Conservation (phyloP, 1,284 basidiomycete species). For the Retiboletus flavoniger region DNA sequence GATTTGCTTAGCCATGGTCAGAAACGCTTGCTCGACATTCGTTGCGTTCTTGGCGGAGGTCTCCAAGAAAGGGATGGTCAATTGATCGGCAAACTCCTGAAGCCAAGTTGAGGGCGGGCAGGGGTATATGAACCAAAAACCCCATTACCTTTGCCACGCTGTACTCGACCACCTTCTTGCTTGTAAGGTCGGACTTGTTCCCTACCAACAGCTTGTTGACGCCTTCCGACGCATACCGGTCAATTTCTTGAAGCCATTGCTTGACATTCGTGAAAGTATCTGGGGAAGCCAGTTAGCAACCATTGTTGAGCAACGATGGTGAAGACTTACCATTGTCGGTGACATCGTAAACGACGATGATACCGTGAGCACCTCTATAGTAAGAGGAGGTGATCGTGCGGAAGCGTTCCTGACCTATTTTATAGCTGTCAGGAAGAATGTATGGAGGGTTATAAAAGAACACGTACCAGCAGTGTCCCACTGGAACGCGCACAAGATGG, state of each 20-base stretch:
- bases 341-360: constrained; percentile 99
- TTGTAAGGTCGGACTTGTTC: constrained; percentile 96
- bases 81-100: constrained; percentile 93
- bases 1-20: constrained; percentile 99
- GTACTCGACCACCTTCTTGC: constrained; percentile 99
- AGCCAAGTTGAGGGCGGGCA: constrained; percentile 5
- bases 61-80: constrained; percentile 96
- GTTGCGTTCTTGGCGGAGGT: constrained; percentile 99
- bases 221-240: constrained; percentile 98
- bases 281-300: constrained; percentile 32
- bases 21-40: constrained; percentile 99
- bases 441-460: background rate
- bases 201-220: constrained; percentile 98
- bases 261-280: constrained; percentile 99
- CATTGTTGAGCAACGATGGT: background rate
- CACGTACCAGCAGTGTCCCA: constrained; percentile 90
- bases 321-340: constrained; percentile 83
- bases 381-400: constrained; percentile 97
- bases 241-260: constrained; percentile 99
- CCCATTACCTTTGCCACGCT: constrained; percentile 84
- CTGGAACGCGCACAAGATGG: constrained; percentile 34
- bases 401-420: constrained; percentile 89
- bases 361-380: constrained; percentile 95
- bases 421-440: background rate
- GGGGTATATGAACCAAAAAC: background rate